These are phyloP conservation scores for Dendrothele bispora DNA, from an alignment of 768 basidiomycete species.

Conservation along the genomic window DNA sequence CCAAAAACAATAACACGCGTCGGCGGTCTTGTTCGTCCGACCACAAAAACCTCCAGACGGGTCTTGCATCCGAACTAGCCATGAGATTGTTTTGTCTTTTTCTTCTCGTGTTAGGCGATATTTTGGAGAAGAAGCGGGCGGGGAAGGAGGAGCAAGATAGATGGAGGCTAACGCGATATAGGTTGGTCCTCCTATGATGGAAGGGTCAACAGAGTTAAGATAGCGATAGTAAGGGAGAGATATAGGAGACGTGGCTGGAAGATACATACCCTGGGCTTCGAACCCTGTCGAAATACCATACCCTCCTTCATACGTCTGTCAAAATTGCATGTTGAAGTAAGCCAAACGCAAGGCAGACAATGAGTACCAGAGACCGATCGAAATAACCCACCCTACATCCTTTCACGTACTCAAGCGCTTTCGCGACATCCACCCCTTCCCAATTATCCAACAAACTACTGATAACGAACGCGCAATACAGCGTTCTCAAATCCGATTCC, in stretches of 20 bases:
- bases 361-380: slow-evolving; percentile 12
- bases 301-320: slow-evolving; percentile 91
- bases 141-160: slow-evolving; percentile 42
- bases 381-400: slow-evolving; percentile 60
- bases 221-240: too few species aligned
- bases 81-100: slow-evolving; percentile 60
- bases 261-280: slow-evolving; percentile 76
- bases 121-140: too few species aligned
- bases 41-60: slow-evolving; percentile 81
- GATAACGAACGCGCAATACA: slow-evolving; percentile 87
- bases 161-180: slow-evolving; percentile 88
- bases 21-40: slow-evolving; percentile 82
- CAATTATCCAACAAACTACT: slow-evolving; percentile 79
- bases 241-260: background rate
- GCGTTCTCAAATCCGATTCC: slow-evolving; percentile 80
- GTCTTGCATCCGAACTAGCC: slow-evolving; percentile 77
- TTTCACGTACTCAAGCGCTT: slow-evolving; percentile 62
- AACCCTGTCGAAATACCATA: slow-evolving; percentile 80
- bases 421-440: slow-evolving; percentile 65
- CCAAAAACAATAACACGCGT: slow-evolving; percentile 98
- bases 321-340: slow-evolving; percentile 7
- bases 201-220: too few species aligned
- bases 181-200: slow-evolving; percentile 87
- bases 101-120: slow-evolving; percentile 42
- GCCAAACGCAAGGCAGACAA: slow-evolving; percentile 8